Base-by-base conservation (phyloP, 176 grass and related monocot species). In the Triticum dicoccoides region DNA sequence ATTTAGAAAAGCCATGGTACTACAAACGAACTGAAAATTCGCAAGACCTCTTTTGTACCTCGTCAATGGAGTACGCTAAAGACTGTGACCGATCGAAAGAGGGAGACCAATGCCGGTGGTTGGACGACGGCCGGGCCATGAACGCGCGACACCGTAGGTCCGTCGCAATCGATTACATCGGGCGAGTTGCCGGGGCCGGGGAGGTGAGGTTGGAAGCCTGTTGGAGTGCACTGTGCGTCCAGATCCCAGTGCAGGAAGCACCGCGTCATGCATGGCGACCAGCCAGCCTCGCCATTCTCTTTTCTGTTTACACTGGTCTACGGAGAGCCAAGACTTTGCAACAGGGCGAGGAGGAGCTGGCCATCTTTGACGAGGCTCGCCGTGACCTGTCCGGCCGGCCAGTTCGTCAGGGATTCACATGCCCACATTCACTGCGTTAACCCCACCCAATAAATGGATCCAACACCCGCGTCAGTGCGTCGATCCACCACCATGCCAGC, bases 381-480 rank as follows among this genome's bases (percentile, higher is more conserved):
- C 5, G 70, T 61, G 69, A 45, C 1, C 29, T 37, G 75, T 23
- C 67, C 70, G 56, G 27, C 85, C 52, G 76, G 84, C 63, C 33
- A 58, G 6, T 9, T 65, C 23, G 29, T 14, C 47, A 79, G 84
- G 24, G 84, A 49, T 65, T 87, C 86, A 87, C 86, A 82, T 82
- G 86, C 61, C 2, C 29, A 42, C 79, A 76, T 87, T 87, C 14
- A 87, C 38, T 73, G 21, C 69, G 11, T 52, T 62, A 74, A 74
- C 69, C 78, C 14, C 23, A 30, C 27, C 13, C 29, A 82, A 39
- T 87, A 68, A 82, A 87, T 87, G 4, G 45, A 79, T 59, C 84
- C 64, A 79, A n/a, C 74, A 0, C 6, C 32, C 64, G 61, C 12
- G 51, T 54, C 13, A 12, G 5, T 62, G 5, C 21, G 5, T 17